Conservation (phyloP, 2,329 filamentous ascomycete species). For the Neofusicoccum parvum region DNA sequence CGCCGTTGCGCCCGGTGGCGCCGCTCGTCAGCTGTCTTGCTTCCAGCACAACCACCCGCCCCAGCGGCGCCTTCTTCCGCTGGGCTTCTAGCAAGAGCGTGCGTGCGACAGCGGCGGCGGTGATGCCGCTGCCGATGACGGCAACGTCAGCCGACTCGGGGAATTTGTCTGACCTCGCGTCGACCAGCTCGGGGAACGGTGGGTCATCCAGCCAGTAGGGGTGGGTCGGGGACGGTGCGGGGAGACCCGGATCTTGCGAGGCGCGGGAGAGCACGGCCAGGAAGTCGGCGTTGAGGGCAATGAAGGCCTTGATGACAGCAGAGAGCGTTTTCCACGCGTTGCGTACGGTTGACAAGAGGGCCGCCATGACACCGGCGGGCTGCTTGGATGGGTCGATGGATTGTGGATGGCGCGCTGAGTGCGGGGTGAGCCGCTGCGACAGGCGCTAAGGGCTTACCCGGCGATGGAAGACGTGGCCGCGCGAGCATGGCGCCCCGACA, state of each 20-base stretch:
- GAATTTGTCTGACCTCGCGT: slow-evolving; percentile 21
- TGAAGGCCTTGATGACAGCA: background rate
- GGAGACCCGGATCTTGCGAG: background rate
- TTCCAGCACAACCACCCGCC: slow-evolving; percentile 42
- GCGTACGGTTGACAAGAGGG: background rate
- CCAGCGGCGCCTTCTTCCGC: background rate
- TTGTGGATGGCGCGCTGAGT: too few species aligned
- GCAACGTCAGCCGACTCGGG: slow-evolving; percentile 42
- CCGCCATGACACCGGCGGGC: background rate
- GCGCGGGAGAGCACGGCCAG: background rate
- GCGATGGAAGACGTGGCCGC: too few species aligned
- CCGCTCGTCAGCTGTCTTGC: slow-evolving; percentile 54
- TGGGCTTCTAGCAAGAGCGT: slow-evolving; percentile 47
- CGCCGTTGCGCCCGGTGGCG: slow-evolving; percentile 58
- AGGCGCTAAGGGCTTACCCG: too few species aligned
- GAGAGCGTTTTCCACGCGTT: background rate
- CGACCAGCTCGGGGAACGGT: slow-evolving; percentile 18
- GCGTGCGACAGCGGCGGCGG: slow-evolving; percentile 67
- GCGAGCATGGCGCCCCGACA: background rate
- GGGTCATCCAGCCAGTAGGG: slow-evolving; percentile 43
- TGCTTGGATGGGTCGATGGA: too few species aligned
- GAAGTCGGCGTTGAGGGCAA: background rate
- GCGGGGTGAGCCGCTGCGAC: too few species aligned
- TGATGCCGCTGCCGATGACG: slow-evolving; percentile 67
- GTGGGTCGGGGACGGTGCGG: slow-evolving; percentile 31